phyloP scores from a whole-genome alignment of 495 filamentous ascomycete species.

The Hypoxylon fragiforme region DNA sequence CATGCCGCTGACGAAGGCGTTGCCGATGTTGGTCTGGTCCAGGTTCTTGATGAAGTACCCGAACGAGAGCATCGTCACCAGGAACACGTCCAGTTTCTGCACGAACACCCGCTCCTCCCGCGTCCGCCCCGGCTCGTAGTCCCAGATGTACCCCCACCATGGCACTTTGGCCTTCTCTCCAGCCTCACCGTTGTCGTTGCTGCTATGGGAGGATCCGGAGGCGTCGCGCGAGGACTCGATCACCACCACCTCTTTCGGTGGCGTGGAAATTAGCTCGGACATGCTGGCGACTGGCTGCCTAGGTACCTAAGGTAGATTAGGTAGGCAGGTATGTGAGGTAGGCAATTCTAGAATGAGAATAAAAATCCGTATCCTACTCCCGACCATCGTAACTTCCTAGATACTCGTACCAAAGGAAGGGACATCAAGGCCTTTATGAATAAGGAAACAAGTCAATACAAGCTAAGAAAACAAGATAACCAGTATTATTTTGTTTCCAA shows the following conservation, averaged over 20 bases:
- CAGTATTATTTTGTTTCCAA: too few relatives aligned
- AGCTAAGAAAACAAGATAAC: too few relatives aligned
- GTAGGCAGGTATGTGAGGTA: too few relatives aligned
- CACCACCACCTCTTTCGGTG: conserved; percentile 16
- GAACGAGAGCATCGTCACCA: conserved; percentile 44
- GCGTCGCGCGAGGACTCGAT: conserved; percentile 14
- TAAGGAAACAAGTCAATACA: not conserved
- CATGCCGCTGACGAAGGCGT: conserved; percentile 47
- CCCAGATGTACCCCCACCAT: conserved; percentile 37
- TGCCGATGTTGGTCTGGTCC: conserved; percentile 46
- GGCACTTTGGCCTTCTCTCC: conserved; percentile 12
- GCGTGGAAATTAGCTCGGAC: not conserved
- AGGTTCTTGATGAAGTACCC: conserved; percentile 51
- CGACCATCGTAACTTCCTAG: too few relatives aligned
- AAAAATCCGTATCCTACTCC: too few relatives aligned
- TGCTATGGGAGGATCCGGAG: conserved; percentile 6
- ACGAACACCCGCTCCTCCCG: conserved; percentile 32
- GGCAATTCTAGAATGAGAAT: too few relatives aligned
- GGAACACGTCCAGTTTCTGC: conserved; percentile 39
- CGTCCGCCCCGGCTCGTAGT: conserved; percentile 32
- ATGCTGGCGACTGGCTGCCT: too few relatives aligned
- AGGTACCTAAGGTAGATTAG: not conserved
- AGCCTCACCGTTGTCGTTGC: not conserved
- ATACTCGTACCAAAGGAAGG: too few relatives aligned
- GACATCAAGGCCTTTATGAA: too few relatives aligned